A percentile compares a stretch with the other conserved stretches of the same genome.
Evolutionary conservation across 1,284 basidiomycete genomes (phyloP).

Genomic region (Trametes polyzona): DNA sequence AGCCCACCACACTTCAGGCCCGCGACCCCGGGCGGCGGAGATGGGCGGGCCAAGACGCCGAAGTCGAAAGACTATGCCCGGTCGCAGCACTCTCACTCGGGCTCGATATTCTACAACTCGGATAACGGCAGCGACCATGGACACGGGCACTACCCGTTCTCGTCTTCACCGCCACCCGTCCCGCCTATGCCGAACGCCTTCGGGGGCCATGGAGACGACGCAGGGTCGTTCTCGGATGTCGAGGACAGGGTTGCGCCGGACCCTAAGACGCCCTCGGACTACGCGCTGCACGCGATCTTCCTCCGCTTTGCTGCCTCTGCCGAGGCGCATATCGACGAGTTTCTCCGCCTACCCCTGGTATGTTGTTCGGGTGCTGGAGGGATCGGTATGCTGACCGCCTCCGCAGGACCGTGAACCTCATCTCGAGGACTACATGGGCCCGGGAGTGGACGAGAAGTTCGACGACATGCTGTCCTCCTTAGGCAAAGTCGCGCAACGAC

Average conservation of each 20-base stretch:
- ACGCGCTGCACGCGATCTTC: conserved; percentile 85
- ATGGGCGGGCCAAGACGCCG: conserved; percentile 46
- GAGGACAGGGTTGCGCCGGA: conserved; percentile 70
- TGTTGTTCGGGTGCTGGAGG: conserved; percentile 27
- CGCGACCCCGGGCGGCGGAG: conserved; percentile 62
- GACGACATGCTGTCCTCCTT: conserved; percentile 84
- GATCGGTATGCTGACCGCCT: conserved; percentile 3
- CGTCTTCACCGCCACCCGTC: conserved; percentile 73
- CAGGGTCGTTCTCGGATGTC: conserved; percentile 51
- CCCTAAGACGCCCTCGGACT: conserved; percentile 83
- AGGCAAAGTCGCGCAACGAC: conserved; percentile 84
- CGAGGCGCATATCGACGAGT: conserved; percentile 76
- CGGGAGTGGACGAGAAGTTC: conserved; percentile 74
- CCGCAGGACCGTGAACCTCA: conserved; percentile 70
- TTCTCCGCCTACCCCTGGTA: conserved; percentile 73
- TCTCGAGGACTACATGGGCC: conserved; percentile 69
- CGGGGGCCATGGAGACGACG: conserved; percentile 52
- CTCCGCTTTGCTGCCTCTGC: conserved; percentile 81
- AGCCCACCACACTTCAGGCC: conserved; percentile 56
- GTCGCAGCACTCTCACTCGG: conserved; percentile 74
- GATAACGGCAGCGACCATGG: conserved; percentile 70
- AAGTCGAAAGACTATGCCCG: conserved; percentile 59
- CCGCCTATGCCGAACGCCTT: conserved; percentile 71
- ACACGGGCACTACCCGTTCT: conserved; percentile 35
- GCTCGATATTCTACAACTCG: conserved; percentile 70